Evolutionary conservation across 306 rosid species (phyloP).

Genomic region (Parietaria judaica): DNA sequence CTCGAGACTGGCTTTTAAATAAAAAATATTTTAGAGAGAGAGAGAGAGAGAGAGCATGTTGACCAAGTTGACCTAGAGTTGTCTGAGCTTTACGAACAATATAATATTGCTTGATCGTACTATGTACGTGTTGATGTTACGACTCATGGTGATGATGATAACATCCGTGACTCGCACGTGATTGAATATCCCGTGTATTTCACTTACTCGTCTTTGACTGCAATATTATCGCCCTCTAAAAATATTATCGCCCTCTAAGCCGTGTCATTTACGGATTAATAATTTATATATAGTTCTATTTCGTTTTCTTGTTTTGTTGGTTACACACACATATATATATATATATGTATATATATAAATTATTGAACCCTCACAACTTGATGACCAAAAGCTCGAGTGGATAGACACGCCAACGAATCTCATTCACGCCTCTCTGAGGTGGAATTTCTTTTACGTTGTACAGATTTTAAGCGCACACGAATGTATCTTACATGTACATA

Average conservation of each 20-base stretch:
- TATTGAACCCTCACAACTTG: neutral
- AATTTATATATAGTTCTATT: neutral
- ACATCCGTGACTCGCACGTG: conserved; percentile 14
- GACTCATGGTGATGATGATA: conserved; percentile 6
- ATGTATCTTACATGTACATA: neutral
- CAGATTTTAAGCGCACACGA: neutral
- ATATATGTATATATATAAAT: neutral
- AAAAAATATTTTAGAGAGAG: no score
- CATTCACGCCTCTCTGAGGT: conserved; percentile 17
- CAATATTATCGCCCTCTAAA: no score
- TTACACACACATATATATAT: no score
- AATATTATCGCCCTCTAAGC: no score
- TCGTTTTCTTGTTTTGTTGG: neutral
- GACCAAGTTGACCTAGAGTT: no score
- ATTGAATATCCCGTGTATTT: conserved; percentile 6
- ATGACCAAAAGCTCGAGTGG: neutral
- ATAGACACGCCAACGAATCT: conserved; percentile 30
- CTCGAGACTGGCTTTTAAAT: no score
- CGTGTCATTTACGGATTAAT: neutral
- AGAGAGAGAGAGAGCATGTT: no score
- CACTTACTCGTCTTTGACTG: conserved; percentile 15
- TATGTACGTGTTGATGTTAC: conserved; percentile 21
- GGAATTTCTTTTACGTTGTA: conserved; percentile 19
- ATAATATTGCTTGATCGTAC: no score
- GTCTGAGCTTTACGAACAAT: neutral